A percentile compares a stretch with the other conserved stretches of the same genome.
These are phyloP conservation scores for Cochlearia excelsa DNA, from an alignment of 345 rosid genomes.

Conservation along the genomic window DNA sequence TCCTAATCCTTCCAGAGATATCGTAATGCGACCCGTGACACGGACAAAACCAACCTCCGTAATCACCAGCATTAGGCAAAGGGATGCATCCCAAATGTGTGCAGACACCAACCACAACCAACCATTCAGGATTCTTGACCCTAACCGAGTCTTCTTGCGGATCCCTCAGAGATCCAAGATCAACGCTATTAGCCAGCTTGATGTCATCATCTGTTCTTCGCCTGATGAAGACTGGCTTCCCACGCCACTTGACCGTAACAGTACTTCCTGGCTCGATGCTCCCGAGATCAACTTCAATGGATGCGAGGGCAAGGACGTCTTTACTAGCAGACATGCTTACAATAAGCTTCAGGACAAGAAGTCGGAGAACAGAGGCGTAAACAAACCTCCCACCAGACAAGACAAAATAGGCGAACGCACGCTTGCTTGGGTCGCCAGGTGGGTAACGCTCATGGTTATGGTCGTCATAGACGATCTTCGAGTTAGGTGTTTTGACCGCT, in stretches of 20 bases:
- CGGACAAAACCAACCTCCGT: conserved; percentile 74
- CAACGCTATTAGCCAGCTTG: conserved; percentile 79
- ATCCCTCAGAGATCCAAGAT: conserved; percentile 74
- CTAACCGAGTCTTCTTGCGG: conserved; percentile 73
- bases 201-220: conserved; percentile 88
- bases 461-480: conserved; percentile 82
- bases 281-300: conserved; percentile 89
- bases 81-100: conserved; percentile 32
- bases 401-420: conserved; percentile 95
- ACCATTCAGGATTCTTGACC: conserved; percentile 94
- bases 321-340: conserved; percentile 96
- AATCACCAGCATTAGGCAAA: conserved; percentile 94
- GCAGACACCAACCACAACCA: conserved; percentile 87
- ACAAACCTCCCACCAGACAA: conserved; percentile 66
- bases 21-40: conserved; percentile 76
- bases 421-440: conserved; percentile 54
- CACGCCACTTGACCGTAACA: conserved; percentile 57
- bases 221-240: conserved; percentile 94
- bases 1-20: conserved; percentile 86
- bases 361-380: conserved; percentile 78
- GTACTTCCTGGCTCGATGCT: conserved; percentile 86
- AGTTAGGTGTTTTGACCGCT: conserved; percentile 72
- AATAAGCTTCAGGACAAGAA: conserved; percentile 38
- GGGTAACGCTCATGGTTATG: conserved; percentile 83
- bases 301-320: conserved; percentile 91